Conservation (phyloP, 208 protist genomes). For the Jaenimonas drosophilae region DNA sequence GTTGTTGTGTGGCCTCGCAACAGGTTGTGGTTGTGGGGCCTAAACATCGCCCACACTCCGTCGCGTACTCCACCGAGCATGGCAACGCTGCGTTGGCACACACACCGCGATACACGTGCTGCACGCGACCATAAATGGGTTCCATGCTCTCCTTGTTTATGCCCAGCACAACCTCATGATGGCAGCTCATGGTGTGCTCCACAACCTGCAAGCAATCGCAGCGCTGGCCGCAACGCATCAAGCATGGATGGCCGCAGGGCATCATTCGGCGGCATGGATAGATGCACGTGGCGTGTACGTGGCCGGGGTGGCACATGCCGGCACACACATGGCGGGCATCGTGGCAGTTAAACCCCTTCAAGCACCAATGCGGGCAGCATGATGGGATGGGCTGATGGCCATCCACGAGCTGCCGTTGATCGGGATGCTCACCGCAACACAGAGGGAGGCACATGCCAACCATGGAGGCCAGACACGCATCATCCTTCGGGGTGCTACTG, state of each 20-base stretch:
- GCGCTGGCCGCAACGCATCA: slow-evolving; percentile 32
- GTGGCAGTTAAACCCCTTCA: slow-evolving; percentile 44
- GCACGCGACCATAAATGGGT: slow-evolving; percentile 63
- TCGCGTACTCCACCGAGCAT: slow-evolving; percentile 64
- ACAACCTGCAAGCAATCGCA: slow-evolving; percentile 82
- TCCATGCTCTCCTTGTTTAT: slow-evolving; percentile 47
- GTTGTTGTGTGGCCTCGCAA: slow-evolving; percentile 45
- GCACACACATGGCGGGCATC: slow-evolving; percentile 47
- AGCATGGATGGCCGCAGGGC: slow-evolving; percentile 67
- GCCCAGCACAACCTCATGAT: slow-evolving; percentile 56
- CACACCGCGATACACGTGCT: slow-evolving; percentile 70
- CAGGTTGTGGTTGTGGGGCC: slow-evolving; percentile 49
- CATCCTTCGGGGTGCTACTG: neutral
- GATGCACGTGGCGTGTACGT: slow-evolving; percentile 33
- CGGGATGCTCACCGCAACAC: slow-evolving; percentile 62
- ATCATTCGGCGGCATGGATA: slow-evolving; percentile 47
- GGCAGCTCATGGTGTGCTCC: slow-evolving; percentile 45
- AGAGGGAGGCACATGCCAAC: slow-evolving; percentile 54
- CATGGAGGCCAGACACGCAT: slow-evolving; percentile 40
- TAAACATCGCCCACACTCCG: slow-evolving; percentile 68
- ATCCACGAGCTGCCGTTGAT: slow-evolving; percentile 61
- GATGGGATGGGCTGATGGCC: slow-evolving; percentile 28
- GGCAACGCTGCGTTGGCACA: slow-evolving; percentile 57
- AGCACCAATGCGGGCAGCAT: slow-evolving; percentile 48
- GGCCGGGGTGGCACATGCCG: slow-evolving; percentile 42